Conservation (phyloP, 306 rosid genomes). For the Cajanus cajan region DNA sequence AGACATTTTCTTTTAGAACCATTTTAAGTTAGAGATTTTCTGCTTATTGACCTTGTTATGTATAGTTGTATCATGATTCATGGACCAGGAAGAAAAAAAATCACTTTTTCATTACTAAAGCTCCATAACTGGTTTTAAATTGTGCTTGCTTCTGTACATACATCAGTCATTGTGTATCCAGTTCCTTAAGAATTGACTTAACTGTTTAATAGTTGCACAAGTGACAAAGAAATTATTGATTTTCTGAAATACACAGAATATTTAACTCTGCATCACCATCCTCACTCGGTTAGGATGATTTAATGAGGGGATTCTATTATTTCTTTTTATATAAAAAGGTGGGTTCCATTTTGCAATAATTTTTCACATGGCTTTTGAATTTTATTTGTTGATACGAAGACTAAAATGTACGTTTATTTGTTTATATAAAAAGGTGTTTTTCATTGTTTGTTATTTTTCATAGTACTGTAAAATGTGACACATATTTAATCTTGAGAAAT, state of each 20-base stretch:
- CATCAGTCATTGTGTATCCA: not conserved
- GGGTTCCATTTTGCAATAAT: not conserved
- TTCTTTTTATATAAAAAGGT: not conserved
- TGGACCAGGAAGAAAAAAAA: not conserved
- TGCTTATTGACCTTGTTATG: not conserved
- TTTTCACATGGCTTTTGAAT: not conserved
- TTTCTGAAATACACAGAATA: not conserved
- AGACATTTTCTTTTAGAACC: constrained; percentile 15
- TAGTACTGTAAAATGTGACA: not conserved
- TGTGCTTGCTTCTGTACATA: not conserved
- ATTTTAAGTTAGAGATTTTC: constrained; percentile 1
- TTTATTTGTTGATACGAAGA: not conserved
- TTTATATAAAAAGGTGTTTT: not conserved
- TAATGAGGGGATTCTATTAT: not conserved
- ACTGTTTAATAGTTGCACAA: not conserved
- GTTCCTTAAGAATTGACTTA: not conserved
- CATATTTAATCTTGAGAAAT: not conserved
- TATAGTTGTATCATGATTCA: not conserved
- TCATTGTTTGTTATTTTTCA: not conserved
- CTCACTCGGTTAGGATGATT: not conserved
- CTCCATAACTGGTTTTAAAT: not conserved
- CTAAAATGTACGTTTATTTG: not conserved
- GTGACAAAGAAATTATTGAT: not conserved
- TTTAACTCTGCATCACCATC: not conserved
- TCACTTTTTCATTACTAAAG: not conserved